Evolutionary conservation across 805 yeast genomes (phyloP), one percentile per base, ranked within the genome.

Genomic region (Saccharomyces jurei): DNA sequence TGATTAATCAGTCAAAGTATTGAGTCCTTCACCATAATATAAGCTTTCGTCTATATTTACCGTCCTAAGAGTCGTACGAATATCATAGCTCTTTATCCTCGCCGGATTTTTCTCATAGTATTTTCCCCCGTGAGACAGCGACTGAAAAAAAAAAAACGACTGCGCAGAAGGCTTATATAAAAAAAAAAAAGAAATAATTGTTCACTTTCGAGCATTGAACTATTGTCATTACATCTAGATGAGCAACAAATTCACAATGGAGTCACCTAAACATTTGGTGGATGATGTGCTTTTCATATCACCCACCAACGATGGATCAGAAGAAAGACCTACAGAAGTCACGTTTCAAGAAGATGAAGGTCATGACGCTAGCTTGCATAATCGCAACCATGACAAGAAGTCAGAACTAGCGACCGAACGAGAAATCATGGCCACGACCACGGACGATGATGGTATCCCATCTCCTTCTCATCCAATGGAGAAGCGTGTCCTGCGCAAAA

Each of bases 401-500:
- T 36, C 44, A 11, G 44, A 41, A 10, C 46, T 48, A 4, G 41
- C 58, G 13, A 9, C 56, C 53, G 60, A 62, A 49, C 50, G 53
- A 14, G 68, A 63, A 48, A 50, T 63, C 22, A 54, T 56, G 22
- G 60, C 65, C 8, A 58, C 66, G 5, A 54, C 59, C 9, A 63
- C 65, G 2, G 70, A 64, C n/a, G 67, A 63, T 25, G 68, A 64
- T 50, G 58, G 58, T 17, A 27, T 63, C 30, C 70, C 70, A 3
- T 61, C 66, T 8, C 26, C 63, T 22, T 52, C 61, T 4, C 70
- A 66, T 50, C 70, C 68, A 1, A 63, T 68, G 57, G 76, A 72
- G 54, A 60, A 59, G 30, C 56, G 58, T 28, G 66, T 77, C n/a
- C 56, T 75, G 11, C 65, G 62, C 46, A 77, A 77, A 59, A 68